These are phyloP conservation scores for Pterocarpus macrocarpus DNA, from an alignment of 306 rosid genomes.

Conservation along the genomic window DNA sequence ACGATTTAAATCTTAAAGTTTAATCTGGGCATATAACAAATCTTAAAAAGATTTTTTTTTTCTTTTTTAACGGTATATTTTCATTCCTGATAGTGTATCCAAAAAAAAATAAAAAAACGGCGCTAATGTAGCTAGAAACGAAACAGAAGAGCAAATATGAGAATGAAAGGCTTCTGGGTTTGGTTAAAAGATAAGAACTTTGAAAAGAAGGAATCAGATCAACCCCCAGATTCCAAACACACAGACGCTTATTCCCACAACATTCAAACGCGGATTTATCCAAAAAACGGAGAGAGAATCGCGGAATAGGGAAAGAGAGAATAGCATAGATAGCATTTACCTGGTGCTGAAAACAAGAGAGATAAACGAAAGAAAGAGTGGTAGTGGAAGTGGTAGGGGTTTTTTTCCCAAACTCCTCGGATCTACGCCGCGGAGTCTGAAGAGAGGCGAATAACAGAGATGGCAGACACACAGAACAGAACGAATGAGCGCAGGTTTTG, in stretches of 20 bases:
- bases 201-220: constrained; percentile 13
- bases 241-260: neutral
- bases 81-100: too few species aligned
- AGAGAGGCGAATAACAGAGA: constrained; percentile 11
- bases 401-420: constrained; percentile 91
- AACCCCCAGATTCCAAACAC: constrained; percentile 12
- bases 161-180: neutral
- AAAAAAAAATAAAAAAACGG: too few species aligned
- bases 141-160: constrained; percentile 4
- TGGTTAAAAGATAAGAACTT: neutral
- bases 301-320: too few species aligned
- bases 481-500: neutral
- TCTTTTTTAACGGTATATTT: neutral
- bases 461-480: neutral
- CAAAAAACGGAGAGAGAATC: neutral
- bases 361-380: neutral
- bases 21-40: neutral
- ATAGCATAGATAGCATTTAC: constrained; percentile 27
- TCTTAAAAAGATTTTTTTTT: neutral
- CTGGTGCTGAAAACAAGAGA: constrained; percentile 29
- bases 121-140: neutral
- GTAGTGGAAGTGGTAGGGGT: neutral
- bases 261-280: neutral
- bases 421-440: constrained; percentile 96
- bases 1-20: neutral